These are phyloP conservation scores for Pyrus hybrid DNA, from an alignment of 331 rosid genomes.

Conservation along the genomic window DNA sequence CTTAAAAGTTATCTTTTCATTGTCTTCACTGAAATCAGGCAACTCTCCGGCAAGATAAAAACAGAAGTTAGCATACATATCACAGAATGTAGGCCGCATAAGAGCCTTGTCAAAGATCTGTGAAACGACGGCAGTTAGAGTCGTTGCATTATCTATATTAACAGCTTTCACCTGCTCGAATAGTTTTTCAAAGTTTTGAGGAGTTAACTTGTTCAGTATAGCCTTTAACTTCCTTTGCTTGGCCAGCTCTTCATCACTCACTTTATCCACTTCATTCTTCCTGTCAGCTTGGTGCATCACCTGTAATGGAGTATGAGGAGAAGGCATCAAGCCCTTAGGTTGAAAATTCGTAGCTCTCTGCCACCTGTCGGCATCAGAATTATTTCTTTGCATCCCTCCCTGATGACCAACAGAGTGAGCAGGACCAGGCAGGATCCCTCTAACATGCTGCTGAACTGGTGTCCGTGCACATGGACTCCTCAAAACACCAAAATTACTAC, in stretches of 20 bases:
- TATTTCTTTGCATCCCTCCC: slow-evolving; percentile 59
- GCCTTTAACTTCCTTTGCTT: too few species aligned
- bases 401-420: slow-evolving; percentile 55
- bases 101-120: too few species aligned
- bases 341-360: slow-evolving; percentile 59
- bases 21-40: too few species aligned
- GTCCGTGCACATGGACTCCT: slow-evolving; percentile 56
- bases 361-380: slow-evolving; percentile 81
- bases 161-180: slow-evolving; percentile 93
- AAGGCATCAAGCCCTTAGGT: slow-evolving; percentile 74
- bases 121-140: too few species aligned
- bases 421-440: slow-evolving; percentile 78
- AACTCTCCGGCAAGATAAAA: too few species aligned
- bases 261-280: slow-evolving; percentile 82
- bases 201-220: slow-evolving; percentile 81
- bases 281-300: slow-evolving; percentile 82
- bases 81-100: too few species aligned
- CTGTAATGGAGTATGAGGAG: slow-evolving; percentile 62
- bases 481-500: slow-evolving; percentile 47
- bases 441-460: slow-evolving; percentile 40
- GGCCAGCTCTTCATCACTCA: too few species aligned
- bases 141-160: slow-evolving; percentile 69
- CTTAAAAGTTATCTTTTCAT: too few species aligned
- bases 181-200: slow-evolving; percentile 85
- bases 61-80: too few species aligned